Base-by-base conservation (phyloP, 192 early-diverging fungal genomes). In the Funneliformis mosseae region DNA sequence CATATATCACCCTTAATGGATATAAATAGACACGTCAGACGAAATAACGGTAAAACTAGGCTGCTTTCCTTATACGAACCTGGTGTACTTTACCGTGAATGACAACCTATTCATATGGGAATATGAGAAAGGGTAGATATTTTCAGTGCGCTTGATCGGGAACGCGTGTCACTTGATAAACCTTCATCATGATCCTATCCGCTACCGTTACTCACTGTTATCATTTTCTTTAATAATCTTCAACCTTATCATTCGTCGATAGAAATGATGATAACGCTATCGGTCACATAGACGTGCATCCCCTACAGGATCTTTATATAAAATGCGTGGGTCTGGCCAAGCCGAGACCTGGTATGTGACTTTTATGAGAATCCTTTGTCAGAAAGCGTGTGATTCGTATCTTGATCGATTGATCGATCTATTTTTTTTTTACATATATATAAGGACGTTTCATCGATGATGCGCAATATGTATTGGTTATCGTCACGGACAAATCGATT, bases 71-170 rank as follows among this genome's bases (percentile, higher is more conserved):
- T 73, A 73, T 33, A 73, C 39, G 12, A 48, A 73, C 27, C 23
- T 39, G n/a, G 71, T 73, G 16, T 73, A 73, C 27, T 73, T 73
- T 46, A 28, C 45, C 10, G 45, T 73, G 11, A 50, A 73, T 9
- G 45, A 73, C 45, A 73, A 73, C 39, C 45, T 73, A 50, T 73
- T 73, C 25, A 73, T 73, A 48, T 73, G 71, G 71, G 71, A 73
- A 16, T 73, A 73, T 12, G 71, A 73, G 27, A 73, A 73, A 27
- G 71, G 68, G 68, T 70, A 70, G n/a, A 70, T 42, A 7, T n/a
- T 43, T 43, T 23, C 18, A 43, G 10, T 70, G 6, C 9, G 10
- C n/a, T n/a, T n/a, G 43, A 16, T 39, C 14, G 4, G 42, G 14
- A 70, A 42, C 16, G 50, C 50, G 50, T 70, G 42, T 21, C 0